Base-by-base conservation (phyloP, 495 filamentous ascomycete species). In the Collariella sp. region DNA sequence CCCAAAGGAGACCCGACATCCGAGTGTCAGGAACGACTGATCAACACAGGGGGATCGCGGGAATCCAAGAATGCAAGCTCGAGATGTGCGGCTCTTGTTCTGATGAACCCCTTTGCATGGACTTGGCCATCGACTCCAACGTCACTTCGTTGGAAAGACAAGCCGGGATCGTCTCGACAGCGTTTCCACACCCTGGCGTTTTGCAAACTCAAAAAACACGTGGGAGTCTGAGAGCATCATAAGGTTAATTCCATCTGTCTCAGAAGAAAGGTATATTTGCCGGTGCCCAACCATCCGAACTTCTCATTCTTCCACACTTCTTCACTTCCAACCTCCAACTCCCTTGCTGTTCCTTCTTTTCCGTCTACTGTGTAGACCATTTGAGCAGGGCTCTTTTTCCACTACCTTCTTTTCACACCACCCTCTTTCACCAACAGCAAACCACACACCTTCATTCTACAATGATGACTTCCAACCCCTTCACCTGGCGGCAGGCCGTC, bases 401-500 rank as follows among this genome's bases (percentile, higher is more conserved):
- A 13, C 34, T 46, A 9, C 46, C 1, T 46, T 51, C 10, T 7
- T 52, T 40, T 24, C 11, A 15, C 18, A 12, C 13, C 19, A 23
- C 29, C 38, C 36, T 52, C 41, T 46, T 39, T 49, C 43, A 35
- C 18, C 33, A 20, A 18, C n/a, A 9, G 5, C 20, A n/a, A n/a
- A 43, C 40, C 38, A 50, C 52, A 24, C 33, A 11, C 52, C 38
- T 44, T 50, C 42, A 48, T 1, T n/a, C n/a, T n/a, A 19, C 33
- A 42, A 56, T 26, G 16, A 62, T 59, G 56, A 39, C 41, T 18
- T n/a, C 43, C 49, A 35, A 47, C 45, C 16, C 29, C n/a, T n/a
- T 56, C 20, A 54, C 60, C 31, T 59, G 43, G 56, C 54, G 57
- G 54, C 60, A 55, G 50, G 60, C 60, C 46, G 57, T 46, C 33